Conservation (phyloP, 139 green algal species). For the Haematococcus sp. region DNA sequence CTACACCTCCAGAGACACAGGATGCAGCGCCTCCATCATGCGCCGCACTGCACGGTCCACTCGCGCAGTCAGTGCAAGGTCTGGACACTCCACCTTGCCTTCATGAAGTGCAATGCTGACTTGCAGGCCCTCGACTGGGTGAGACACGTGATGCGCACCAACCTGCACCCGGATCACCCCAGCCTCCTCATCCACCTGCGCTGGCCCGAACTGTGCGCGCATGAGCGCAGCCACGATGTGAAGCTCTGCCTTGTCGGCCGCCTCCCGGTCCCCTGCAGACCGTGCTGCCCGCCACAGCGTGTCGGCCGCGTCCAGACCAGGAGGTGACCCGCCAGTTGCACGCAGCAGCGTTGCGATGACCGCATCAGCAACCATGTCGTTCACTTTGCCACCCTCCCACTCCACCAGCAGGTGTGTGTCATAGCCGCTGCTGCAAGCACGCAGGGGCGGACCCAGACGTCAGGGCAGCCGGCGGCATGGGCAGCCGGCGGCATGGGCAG, state of each 20-base stretch:
- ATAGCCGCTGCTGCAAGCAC: slow-evolving; percentile 5
- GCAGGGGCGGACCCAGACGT: neutral
- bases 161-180: slow-evolving; percentile 17
- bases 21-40: neutral
- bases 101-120: neutral
- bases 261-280: slow-evolving; percentile 14
- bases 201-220: slow-evolving; percentile 71
- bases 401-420: slow-evolving; percentile 73
- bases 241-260: slow-evolving; percentile 49
- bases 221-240: slow-evolving; percentile 65
- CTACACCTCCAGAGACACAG: neutral
- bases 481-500: neutral
- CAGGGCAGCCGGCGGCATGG: neutral
- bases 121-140: neutral
- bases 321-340: slow-evolving; percentile 21
- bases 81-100: neutral
- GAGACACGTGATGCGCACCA: neutral
- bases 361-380: slow-evolving; percentile 92
- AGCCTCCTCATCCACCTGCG: slow-evolving; percentile 41
- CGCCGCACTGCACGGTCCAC: neutral
- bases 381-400: slow-evolving; percentile 81
- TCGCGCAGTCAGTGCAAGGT: neutral
- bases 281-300: neutral
- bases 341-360: slow-evolving; percentile 87
- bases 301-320: neutral